A percentile compares a stretch with the other conserved stretches of the same genome.
Evolutionary conservation across 805 yeast species (phyloP).

Genomic region (Groenewaldozyma salmanticensis): DNA sequence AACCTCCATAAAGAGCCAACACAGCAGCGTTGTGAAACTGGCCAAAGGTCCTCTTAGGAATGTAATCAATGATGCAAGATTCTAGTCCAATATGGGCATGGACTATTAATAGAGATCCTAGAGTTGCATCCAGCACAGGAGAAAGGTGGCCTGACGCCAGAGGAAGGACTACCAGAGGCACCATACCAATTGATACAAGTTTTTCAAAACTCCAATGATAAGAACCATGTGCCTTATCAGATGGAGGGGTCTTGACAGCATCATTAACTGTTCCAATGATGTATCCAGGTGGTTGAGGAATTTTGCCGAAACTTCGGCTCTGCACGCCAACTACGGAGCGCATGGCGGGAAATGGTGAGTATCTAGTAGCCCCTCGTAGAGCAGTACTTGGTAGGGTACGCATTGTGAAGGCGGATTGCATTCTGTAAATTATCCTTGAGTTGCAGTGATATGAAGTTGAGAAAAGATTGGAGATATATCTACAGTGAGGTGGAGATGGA

Average conservation of each 20-base stretch:
- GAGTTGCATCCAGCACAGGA: constrained; percentile 62
- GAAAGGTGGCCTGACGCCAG: constrained; percentile 59
- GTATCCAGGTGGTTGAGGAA: constrained; percentile 81
- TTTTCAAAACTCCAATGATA: constrained; percentile 93
- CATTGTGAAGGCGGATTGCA: background rate
- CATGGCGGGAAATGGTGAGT: background rate
- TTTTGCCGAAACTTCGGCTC: constrained; percentile 17
- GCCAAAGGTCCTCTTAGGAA: constrained; percentile 81
- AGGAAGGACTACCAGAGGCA: constrained; percentile 72
- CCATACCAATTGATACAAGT: constrained; percentile 52
- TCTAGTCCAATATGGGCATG: constrained; percentile 84
- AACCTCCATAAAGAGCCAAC: constrained; percentile 60
- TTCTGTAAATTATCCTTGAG: background rate
- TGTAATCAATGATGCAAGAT: constrained; percentile 86
- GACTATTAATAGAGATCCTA: constrained; percentile 55
- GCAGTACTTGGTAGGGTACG: background rate
- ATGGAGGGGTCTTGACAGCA: constrained; percentile 59
- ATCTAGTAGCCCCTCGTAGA: background rate
- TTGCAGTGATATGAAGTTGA: background rate
- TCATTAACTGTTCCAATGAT: constrained; percentile 92
- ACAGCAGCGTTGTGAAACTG: constrained; percentile 59
- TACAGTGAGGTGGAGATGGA: too few species aligned
- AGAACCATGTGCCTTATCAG: constrained; percentile 65
- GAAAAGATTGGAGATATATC: too few species aligned
- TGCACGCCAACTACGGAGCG: background rate